Evolutionary conservation across 345 rosid genomes (phyloP), one percentile per base, ranked within the genome.

Genomic region (thale cress (Arabidopsis thaliana)): DNA sequence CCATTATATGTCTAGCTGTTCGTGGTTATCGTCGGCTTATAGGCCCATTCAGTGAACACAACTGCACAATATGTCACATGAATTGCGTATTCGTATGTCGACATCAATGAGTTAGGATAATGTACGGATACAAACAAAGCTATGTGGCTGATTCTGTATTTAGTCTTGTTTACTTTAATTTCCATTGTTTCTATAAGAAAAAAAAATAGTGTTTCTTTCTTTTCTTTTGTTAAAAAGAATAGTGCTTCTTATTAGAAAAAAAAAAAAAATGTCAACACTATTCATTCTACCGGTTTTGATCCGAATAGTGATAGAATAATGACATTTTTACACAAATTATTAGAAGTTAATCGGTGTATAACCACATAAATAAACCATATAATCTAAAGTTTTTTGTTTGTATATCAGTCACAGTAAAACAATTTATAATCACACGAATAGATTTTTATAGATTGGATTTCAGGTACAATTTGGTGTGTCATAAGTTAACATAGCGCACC

Each of bases 401-500:
- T 32, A 40, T 52, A 62, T 30, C 60, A 53, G 55, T 61, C 37
- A 10, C 69, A 52, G n/a, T 65, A 73, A 33, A 65, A 23, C 40
- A 10, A 49, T 10, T 66, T 65, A 11, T 46, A 46, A 46, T 25
- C 67, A 75, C 44, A 40, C 6, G 37, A 60, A 41, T 51, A 76
- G 34, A 69, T 45, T 52, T 59, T 22, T 2, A 11, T 32, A 59
- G 45, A 75, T 40, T 41, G 33, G 50, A 59, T 51, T 60, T 51
- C 69, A 52, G 69, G 69, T 68, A 75, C 69, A 59, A 23, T 75
- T 50, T 67, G 62, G 63, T 67, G 63, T 67, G 64, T 38, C 53
- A 60, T 53, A 53, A 69, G 66, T 40, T 40, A 40, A 61, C 49
- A 61, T 40, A 61, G 49, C 8, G 65, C 75, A 69, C 36, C 38